Conservation (phyloP, 805 yeast genomes). For the Candida ficus region DNA sequence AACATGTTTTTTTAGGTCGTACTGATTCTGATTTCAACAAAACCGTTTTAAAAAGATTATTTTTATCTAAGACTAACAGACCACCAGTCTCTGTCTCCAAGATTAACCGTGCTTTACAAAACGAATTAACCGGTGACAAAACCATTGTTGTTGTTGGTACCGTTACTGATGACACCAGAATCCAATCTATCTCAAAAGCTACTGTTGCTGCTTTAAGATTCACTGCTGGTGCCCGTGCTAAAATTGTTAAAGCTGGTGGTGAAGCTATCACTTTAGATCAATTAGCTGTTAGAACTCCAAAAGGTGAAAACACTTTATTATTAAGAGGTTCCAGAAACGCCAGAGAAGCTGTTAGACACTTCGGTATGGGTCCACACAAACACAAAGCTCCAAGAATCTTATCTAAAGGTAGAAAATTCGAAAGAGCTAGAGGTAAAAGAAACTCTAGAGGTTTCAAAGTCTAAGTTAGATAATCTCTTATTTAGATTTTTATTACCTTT, state of each 20-base stretch:
- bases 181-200: conserved; percentile 90
- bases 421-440: conserved; percentile 99
- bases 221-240: conserved; percentile 98
- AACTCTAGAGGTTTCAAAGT: conserved; percentile 99
- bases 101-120: conserved; percentile 80
- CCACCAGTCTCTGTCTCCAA: conserved; percentile 98
- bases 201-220: conserved; percentile 99
- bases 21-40: conserved; percentile 99
- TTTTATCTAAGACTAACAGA: conserved; percentile 98
- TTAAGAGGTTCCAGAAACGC: conserved; percentile 98
- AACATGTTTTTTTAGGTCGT: conserved; percentile 64
- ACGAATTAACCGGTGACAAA: conserved; percentile 84
- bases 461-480: conserved; percentile 41
- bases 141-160: conserved; percentile 98
- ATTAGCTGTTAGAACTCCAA: conserved; percentile 98
- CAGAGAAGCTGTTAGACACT: conserved; percentile 99
- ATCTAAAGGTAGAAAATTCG: conserved; percentile 99
- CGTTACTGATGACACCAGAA: conserved; percentile 96
- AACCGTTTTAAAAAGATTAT: conserved; percentile 88
- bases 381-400: conserved; percentile 97
- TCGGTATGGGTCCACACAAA: conserved; percentile 99
- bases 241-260: conserved; percentile 98
- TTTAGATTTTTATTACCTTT: conserved; percentile 2
- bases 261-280: conserved; percentile 99
- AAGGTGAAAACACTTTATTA: conserved; percentile 97